Percentiles rank a stretch among this genome's conserved stretches.
These are phyloP conservation scores for Cydonia oblonga DNA, from an alignment of 331 rosid genomes.

Conservation along the genomic window DNA sequence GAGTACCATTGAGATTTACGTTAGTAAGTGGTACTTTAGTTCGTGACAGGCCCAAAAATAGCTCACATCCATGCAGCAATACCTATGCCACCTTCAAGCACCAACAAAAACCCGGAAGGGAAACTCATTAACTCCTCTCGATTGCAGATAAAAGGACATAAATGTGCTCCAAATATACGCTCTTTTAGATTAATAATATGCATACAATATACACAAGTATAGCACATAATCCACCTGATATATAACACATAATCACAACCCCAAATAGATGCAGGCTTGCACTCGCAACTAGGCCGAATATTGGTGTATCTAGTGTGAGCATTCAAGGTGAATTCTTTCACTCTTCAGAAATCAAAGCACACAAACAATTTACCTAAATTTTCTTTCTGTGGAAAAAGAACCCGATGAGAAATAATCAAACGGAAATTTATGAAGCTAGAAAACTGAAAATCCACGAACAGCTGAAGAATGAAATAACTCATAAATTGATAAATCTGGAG, in stretches of 20 bases:
- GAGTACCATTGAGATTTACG: slow-evolving; percentile 52
- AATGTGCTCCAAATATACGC: background rate
- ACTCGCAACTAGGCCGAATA: background rate
- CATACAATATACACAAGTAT: background rate
- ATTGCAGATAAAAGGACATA: background rate
- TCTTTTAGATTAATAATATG: background rate
- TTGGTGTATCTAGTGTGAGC: too few species aligned
- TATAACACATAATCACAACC: background rate
- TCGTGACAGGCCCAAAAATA: slow-evolving; percentile 13
- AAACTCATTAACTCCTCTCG: background rate
- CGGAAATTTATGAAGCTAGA: background rate
- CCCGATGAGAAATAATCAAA: background rate
- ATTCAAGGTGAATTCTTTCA: background rate
- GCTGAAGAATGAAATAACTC: background rate
- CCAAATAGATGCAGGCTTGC: background rate
- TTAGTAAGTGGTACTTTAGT: slow-evolving; percentile 12
- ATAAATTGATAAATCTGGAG: background rate
- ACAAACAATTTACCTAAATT: background rate
- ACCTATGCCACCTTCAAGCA: slow-evolving; percentile 23
- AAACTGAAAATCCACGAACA: background rate
- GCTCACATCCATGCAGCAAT: slow-evolving; percentile 20
- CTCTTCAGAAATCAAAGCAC: background rate
- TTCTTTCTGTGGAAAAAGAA: background rate
- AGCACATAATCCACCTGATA: background rate
- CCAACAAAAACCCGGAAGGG: background rate